phyloP scores from a whole-genome alignment of 2,329 filamentous ascomycete genomes.

The Pseudonectria buxi region DNA sequence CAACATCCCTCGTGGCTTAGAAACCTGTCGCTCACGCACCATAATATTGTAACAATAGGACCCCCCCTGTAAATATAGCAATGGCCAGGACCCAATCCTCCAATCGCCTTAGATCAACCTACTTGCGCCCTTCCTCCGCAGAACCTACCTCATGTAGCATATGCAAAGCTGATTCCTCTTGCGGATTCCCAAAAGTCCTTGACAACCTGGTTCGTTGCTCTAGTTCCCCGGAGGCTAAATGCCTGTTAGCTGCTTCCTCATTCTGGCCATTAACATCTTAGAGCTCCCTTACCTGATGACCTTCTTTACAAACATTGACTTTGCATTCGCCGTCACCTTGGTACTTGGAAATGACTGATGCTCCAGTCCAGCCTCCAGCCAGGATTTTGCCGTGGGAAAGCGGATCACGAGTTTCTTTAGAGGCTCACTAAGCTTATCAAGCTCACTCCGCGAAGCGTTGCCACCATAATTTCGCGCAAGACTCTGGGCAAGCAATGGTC shows the following conservation, averaged over 20 bases:
- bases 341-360: slow-evolving; percentile 50
- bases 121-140: slow-evolving; percentile 1
- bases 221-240: slow-evolving; percentile 55
- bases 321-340: slow-evolving; percentile 54
- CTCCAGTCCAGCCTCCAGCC: slow-evolving; percentile 56
- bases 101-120: not conserved
- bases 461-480: slow-evolving; percentile 62
- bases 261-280: not conserved
- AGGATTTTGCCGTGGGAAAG: slow-evolving; percentile 49
- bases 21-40: no score
- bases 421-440: slow-evolving; percentile 64
- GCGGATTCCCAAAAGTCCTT: slow-evolving; percentile 68
- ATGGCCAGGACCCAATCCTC: not conserved
- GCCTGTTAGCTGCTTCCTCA: not conserved
- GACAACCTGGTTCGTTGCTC: slow-evolving; percentile 59
- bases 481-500: slow-evolving; percentile 52
- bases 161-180: slow-evolving; percentile 54
- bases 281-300: slow-evolving; percentile 45
- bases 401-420: slow-evolving; percentile 60
- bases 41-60: no score
- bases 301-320: slow-evolving; percentile 58
- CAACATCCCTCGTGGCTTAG: not conserved
- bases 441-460: slow-evolving; percentile 61
- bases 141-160: slow-evolving; percentile 40
- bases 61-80: no score